Evolutionary conservation across 1,139 yeast genomes (phyloP).

Genomic region (Yamadazyma buinensis): DNA sequence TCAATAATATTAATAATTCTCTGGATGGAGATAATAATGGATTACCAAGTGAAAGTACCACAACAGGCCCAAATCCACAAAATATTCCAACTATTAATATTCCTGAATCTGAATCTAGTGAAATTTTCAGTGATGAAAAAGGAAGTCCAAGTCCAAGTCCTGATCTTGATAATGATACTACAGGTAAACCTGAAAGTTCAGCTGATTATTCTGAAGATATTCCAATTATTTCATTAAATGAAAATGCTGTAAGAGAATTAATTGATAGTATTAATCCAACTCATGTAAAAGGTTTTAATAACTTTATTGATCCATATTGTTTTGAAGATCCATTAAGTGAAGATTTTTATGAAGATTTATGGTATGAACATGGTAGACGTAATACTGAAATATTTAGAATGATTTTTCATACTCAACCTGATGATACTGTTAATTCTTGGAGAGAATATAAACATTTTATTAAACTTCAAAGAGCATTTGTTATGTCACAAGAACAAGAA

Average conservation of each 20-base stretch:
- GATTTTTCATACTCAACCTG: slow-evolving; percentile 94
- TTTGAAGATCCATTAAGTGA: slow-evolving; percentile 83
- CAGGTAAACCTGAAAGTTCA: slow-evolving; percentile 5
- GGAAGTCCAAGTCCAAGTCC: no score
- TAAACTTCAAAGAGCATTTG: slow-evolving; percentile 54
- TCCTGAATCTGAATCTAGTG: slow-evolving; percentile 5
- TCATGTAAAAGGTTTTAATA: slow-evolving; percentile 28
- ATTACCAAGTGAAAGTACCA: background rate
- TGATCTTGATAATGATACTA: background rate
- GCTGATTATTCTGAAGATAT: slow-evolving; percentile 26
- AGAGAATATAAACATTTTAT: slow-evolving; percentile 75
- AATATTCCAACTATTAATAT: slow-evolving; percentile 8
- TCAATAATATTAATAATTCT: background rate
- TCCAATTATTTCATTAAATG: slow-evolving; percentile 47
- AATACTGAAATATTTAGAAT: slow-evolving; percentile 79
- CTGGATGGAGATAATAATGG: background rate
- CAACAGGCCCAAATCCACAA: no score
- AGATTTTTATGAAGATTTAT: slow-evolving; percentile 79
- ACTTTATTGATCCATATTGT: slow-evolving; percentile 78
- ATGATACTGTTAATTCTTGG: slow-evolving; percentile 85
- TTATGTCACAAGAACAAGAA: slow-evolving; percentile 44
- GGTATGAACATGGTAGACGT: slow-evolving; percentile 81
- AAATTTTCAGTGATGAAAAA: background rate
- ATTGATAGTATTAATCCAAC: slow-evolving; percentile 35
- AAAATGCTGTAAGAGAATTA: slow-evolving; percentile 42